These are phyloP conservation scores for Rubia peregrina DNA, from an alignment of 305 asterid species.

Conservation along the genomic window DNA sequence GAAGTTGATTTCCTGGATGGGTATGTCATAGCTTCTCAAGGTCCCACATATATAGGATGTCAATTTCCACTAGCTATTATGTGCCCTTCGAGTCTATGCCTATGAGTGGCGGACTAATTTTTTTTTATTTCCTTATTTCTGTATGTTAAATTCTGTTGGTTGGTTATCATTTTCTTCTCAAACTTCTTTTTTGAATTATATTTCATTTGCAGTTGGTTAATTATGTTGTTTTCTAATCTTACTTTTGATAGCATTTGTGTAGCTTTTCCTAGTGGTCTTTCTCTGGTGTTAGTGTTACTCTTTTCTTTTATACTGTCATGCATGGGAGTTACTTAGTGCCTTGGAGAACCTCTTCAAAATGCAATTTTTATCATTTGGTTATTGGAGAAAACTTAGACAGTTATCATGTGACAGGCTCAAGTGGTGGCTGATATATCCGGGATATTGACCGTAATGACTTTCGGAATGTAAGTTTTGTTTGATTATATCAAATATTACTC, in stretches of 20 bases:
- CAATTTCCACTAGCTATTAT: not conserved
- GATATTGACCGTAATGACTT: constrained; percentile 92
- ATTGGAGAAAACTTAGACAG: constrained; percentile 25
- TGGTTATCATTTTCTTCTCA: not conserved
- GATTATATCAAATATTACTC: constrained; percentile 19
- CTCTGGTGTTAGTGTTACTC: not conserved
- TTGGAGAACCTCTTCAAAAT: not conserved
- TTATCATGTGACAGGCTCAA: constrained; percentile 59
- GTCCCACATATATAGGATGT: not conserved
- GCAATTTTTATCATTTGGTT: not conserved
- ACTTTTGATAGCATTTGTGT: not conserved
- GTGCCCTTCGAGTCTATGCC: too few relatives aligned
- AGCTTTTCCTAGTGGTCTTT: not conserved
- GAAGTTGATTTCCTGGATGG: not conserved
- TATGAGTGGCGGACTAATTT: not conserved
- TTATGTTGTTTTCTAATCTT: not conserved
- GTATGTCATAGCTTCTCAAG: not conserved
- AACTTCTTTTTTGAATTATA: not conserved
- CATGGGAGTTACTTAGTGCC: not conserved
- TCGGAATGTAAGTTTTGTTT: constrained; percentile 77
- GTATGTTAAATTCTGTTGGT: not conserved
- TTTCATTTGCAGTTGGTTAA: not conserved
- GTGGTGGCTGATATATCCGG: constrained; percentile 79
- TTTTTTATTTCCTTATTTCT: not conserved
- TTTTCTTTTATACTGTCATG: not conserved